A percentile compares a stretch with the other conserved stretches of the same genome.
Conservation (phyloP, 1,139 yeast species). For the Kluyveromyces sp. region DNA sequence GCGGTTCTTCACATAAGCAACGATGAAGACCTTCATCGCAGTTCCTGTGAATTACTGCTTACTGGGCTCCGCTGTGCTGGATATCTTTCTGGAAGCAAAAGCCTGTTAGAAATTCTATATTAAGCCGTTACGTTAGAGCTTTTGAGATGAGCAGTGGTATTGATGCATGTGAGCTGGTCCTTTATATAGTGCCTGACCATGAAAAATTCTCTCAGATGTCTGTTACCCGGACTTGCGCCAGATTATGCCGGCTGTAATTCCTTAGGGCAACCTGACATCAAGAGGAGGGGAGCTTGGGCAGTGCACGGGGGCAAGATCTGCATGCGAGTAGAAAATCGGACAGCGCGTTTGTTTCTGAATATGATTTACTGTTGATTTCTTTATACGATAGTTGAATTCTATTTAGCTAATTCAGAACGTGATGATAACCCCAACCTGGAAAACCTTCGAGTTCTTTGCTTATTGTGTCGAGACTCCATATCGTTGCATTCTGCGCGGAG, state of each 20-base stretch:
- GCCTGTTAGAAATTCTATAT: too few species aligned
- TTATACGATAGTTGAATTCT: not conserved
- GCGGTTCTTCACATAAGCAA: too few species aligned
- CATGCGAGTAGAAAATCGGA: too few species aligned
- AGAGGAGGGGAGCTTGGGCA: too few species aligned
- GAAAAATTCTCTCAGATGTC: not conserved
- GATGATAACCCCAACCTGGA: constrained; percentile 6
- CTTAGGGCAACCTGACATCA: constrained; percentile 4
- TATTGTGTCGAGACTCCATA: constrained; percentile 15
- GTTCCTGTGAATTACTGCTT: not conserved
- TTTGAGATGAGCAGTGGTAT: not conserved
- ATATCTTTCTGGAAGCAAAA: not conserved
- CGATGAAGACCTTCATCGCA: not conserved
- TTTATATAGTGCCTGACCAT: not conserved
- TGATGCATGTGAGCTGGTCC: not conserved
- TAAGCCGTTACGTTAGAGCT: not conserved
- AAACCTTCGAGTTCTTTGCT: constrained; percentile 3
- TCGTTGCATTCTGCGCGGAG: constrained; percentile 37
- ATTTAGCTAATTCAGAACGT: constrained; percentile 3
- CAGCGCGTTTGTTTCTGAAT: not conserved
- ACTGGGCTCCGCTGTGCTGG: not conserved
- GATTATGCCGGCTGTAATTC: not conserved
- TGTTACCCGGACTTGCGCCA: constrained; percentile 3
- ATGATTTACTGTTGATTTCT: not conserved
- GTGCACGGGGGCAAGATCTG: too few species aligned